Base-by-base conservation (phyloP, 768 basidiomycete species). In the Tylopilus balloui region DNA sequence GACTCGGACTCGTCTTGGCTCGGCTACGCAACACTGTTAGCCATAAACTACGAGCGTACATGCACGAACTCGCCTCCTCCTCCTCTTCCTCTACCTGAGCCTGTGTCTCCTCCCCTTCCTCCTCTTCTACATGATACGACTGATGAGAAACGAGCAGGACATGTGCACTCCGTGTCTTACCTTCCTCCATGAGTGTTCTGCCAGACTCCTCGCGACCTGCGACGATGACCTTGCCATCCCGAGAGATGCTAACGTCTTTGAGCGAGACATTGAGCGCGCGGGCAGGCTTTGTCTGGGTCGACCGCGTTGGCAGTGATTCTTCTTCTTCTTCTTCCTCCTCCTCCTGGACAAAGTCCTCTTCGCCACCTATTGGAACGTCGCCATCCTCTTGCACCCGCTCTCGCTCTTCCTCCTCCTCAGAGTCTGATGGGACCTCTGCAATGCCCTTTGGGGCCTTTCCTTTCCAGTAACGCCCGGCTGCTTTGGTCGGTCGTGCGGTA, bases 381-480 rank as follows among this genome's bases (percentile, higher is more conserved):
- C 75, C 80, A 41, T 77, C 79, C 48, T 73, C 68, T 34, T 70
- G 67, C 38, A 63, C 60, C 38, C 66, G 60, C 48, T 59, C 69
- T 27, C 69, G 73, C 1, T 78, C 80, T 52, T 81, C 78, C 44
- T 78, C 82, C 43, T 78, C 77, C 37, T 84, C 84, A 4, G 82
- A 83, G 55, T 87, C 86, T 6, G 85, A 84, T 19, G 78, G 71
- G 34, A 70, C 67, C 21, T 80, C 80, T 2, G 70, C 71, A 28
- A 71, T 76, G 39, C 87, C 88, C 66, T 89, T 91, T 1, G 91
- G 91, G 0, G 83, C 88, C 58, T 91, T 90, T 47, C 92, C 92
- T 58, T 87, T 88, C 83, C 90, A 89, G 68, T 95, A 94, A 3
- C 92, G 86, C 6, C 80, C 86, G 3, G 81, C 90, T 5, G 92